These are phyloP conservation scores for Clavispora phyllophila DNA, from an alignment of 805 yeast genomes.

Conservation along the genomic window DNA sequence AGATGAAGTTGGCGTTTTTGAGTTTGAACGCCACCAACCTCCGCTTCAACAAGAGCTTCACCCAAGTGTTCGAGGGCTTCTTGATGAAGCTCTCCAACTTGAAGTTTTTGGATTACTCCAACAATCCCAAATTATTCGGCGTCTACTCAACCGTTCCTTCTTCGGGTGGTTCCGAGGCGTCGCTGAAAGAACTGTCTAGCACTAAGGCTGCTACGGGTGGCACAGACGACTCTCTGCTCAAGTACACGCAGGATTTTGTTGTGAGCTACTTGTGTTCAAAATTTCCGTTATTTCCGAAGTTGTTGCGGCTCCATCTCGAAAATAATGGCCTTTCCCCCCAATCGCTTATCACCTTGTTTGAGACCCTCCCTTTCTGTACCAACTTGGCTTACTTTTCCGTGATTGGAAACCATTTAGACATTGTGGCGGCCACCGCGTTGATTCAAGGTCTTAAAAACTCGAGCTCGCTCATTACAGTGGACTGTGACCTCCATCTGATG, in stretches of 20 bases:
- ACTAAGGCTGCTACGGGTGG: neutral
- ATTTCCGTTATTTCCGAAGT: conserved; percentile 61
- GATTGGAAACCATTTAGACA: conserved; percentile 56
- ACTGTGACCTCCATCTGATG: conserved; percentile 57
- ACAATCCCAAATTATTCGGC: conserved; percentile 65
- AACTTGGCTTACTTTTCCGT: conserved; percentile 65
- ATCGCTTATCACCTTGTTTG: conserved; percentile 56
- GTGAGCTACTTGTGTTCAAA: conserved; percentile 53
- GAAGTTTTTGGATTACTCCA: conserved; percentile 71
- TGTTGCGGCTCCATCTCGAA: conserved; percentile 69
- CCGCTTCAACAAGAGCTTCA: conserved; percentile 42
- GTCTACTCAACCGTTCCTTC: conserved; percentile 12
- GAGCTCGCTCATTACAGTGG: conserved; percentile 59
- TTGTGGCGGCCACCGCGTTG: conserved; percentile 58
- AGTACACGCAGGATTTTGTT: conserved; percentile 22
- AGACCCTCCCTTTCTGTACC: conserved; percentile 64
- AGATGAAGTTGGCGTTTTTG: conserved; percentile 36
- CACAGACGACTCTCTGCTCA: neutral
- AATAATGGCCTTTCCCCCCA: conserved; percentile 54
- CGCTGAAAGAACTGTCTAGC: neutral
- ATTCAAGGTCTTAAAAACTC: conserved; percentile 67
- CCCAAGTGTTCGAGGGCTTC: conserved; percentile 46
- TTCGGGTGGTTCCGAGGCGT: neutral
- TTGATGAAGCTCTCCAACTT: conserved; percentile 53
- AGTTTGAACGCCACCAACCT: conserved; percentile 65